These are phyloP conservation scores for Boletus rubroflammeus DNA, from an alignment of 768 basidiomycete genomes.

Conservation along the genomic window DNA sequence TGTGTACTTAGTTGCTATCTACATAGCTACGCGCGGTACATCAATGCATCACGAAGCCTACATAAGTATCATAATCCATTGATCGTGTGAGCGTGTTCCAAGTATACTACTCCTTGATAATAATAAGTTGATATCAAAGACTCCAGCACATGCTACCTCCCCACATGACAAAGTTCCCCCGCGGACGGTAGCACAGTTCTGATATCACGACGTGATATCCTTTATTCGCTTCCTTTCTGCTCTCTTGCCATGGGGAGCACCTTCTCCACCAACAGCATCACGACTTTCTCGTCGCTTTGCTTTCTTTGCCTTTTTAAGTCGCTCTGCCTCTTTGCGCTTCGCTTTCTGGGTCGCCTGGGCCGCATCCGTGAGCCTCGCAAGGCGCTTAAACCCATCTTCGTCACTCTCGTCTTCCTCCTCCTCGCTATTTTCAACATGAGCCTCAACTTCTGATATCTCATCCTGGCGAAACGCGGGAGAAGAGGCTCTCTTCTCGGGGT, in stretches of 20 bases:
- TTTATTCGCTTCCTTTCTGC: constrained; percentile 15
- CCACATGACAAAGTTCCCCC: background rate
- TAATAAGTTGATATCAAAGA: background rate
- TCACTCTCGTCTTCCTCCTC: constrained; percentile 25
- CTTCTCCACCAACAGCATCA: constrained; percentile 9
- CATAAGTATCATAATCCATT: background rate
- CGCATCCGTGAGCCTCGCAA: constrained; percentile 31
- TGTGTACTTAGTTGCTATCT: background rate
- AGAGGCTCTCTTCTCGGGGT: constrained; percentile 12
- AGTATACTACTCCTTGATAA: too few species aligned
- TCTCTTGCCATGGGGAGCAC: constrained; percentile 6
- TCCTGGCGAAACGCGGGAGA: constrained; percentile 4
- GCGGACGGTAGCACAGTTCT: background rate
- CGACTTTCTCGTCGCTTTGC: constrained; percentile 26
- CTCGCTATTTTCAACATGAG: constrained; percentile 5
- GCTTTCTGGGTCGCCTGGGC: constrained; percentile 24
- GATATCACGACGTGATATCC: constrained; percentile 5
- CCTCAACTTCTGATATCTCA: constrained; percentile 19
- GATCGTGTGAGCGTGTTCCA: constrained; percentile 6
- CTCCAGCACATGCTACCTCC: background rate
- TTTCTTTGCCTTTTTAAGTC: constrained; percentile 30
- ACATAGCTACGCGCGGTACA: background rate
- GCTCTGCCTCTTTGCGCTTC: constrained; percentile 25
- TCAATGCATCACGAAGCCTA: background rate
- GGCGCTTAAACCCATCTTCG: constrained; percentile 31